These are phyloP conservation scores for Jatropha multifida DNA, from an alignment of 441 rosid species.

Conservation along the genomic window DNA sequence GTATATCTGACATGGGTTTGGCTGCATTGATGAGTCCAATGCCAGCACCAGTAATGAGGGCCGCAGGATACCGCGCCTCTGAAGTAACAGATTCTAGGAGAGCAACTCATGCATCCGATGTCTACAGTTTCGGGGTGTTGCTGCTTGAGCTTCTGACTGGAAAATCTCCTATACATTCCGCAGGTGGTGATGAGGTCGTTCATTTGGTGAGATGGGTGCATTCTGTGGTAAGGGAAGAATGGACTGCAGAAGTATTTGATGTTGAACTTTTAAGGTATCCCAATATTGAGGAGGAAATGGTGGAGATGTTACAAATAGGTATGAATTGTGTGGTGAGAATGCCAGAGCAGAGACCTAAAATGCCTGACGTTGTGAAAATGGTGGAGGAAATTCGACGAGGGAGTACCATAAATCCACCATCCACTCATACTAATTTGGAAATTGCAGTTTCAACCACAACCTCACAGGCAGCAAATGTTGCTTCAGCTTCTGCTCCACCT, in stretches of 20 bases:
- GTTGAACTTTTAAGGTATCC: conserved; percentile 73
- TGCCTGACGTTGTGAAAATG: conserved; percentile 61
- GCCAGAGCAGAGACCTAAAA: conserved; percentile 77
- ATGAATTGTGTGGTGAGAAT: conserved; percentile 69
- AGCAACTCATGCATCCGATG: conserved; percentile 68
- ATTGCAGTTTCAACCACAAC: conserved; percentile 46
- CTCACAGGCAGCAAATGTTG: conserved; percentile 41
- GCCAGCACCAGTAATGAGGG: conserved; percentile 43
- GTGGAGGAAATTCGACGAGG: conserved; percentile 63
- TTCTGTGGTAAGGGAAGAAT: conserved; percentile 92
- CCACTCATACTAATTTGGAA: conserved; percentile 49
- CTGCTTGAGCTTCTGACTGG: conserved; percentile 91
- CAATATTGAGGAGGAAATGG: conserved; percentile 94
- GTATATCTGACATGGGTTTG: conserved; percentile 70
- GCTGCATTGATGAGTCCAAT: conserved; percentile 65
- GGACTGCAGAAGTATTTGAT: conserved; percentile 98
- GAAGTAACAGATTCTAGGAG: conserved; percentile 75
- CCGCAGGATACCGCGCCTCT: conserved; percentile 83
- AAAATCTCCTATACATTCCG: conserved; percentile 48
- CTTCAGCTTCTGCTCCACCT: conserved; percentile 40
- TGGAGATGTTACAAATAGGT: conserved; percentile 87
- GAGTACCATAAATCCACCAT: conserved; percentile 28
- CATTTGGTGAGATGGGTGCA: conserved; percentile 92
- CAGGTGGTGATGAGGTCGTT: conserved; percentile 57
- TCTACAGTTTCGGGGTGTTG: conserved; percentile 79